Evolutionary conservation across 441 rosid species (phyloP).

Genomic region (Theobroma grandiflorum): DNA sequence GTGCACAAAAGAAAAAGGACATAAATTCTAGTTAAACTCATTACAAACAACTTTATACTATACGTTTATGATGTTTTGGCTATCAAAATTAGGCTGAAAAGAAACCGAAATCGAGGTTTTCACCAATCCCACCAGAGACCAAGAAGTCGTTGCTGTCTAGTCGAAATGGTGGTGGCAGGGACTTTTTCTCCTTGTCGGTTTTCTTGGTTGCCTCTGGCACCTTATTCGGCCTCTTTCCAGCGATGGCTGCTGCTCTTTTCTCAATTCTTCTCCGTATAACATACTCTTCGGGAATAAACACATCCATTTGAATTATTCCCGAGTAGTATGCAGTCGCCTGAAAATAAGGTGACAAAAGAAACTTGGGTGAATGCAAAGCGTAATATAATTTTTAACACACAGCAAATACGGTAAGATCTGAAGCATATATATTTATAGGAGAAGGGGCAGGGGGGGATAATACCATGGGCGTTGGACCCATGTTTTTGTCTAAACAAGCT

Average conservation of each 20-base stretch:
- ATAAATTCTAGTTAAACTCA: neutral
- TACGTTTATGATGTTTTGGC: neutral
- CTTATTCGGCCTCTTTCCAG: slow-evolving; percentile 25
- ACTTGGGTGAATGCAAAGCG: slow-evolving; percentile 19
- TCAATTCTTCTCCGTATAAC: slow-evolving; percentile 58
- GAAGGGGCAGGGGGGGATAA: slow-evolving; percentile 3
- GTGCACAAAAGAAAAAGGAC: too few relatives aligned
- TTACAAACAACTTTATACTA: neutral
- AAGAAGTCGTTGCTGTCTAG: slow-evolving; percentile 33
- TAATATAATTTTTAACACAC: neutral
- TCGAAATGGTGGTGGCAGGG: slow-evolving; percentile 10
- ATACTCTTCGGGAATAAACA: slow-evolving; percentile 71
- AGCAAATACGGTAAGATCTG: slow-evolving; percentile 1
- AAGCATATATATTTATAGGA: neutral
- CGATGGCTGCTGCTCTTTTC: slow-evolving; percentile 43
- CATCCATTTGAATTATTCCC: slow-evolving; percentile 46
- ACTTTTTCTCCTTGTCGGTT: slow-evolving; percentile 24
- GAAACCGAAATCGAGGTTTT: slow-evolving; percentile 40
- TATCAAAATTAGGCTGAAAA: slow-evolving; percentile 41
- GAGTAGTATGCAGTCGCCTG: neutral
- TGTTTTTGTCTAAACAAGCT: slow-evolving; percentile 37
- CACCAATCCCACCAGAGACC: slow-evolving; percentile 25
- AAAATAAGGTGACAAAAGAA: neutral
- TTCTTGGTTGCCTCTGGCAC: slow-evolving; percentile 19
- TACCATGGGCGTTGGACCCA: slow-evolving; percentile 44